These are phyloP conservation scores for Vanrija pseudolonga DNA, from an alignment of 1,284 basidiomycete genomes.

Conservation along the genomic window DNA sequence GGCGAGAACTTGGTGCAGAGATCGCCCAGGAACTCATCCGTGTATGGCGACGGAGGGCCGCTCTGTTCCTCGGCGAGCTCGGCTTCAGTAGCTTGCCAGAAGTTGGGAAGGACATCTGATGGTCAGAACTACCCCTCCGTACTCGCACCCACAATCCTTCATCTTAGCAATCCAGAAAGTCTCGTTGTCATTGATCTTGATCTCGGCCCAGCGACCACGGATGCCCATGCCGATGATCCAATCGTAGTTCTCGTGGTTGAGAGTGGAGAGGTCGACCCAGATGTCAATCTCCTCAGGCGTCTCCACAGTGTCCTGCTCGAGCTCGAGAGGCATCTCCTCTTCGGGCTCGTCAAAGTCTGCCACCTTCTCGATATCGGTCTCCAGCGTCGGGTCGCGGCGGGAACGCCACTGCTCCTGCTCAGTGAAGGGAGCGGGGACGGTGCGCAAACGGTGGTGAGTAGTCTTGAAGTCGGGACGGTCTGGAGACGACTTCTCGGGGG, in stretches of 20 bases:
- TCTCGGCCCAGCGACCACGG: constrained; percentile 38
- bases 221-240: constrained; percentile 32
- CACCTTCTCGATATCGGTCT: not conserved
- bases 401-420: constrained; percentile 28
- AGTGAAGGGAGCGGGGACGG: constrained; percentile 33
- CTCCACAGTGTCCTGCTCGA: constrained; percentile 19
- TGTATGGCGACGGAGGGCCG: constrained; percentile 8
- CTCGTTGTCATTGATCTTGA: constrained; percentile 16
- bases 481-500: constrained; percentile 4
- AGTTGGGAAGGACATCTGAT: constrained; percentile 23
- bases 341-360: constrained; percentile 1
- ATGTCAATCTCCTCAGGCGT: constrained; percentile 24
- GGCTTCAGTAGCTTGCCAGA: constrained; percentile 18
- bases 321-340: constrained; percentile 17
- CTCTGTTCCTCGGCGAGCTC: not conserved
- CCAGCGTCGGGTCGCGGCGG: not conserved
- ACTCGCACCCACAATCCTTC: constrained; percentile 35
- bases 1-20: too few relatives aligned
- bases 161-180: constrained; percentile 40
- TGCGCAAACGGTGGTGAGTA: constrained; percentile 23
- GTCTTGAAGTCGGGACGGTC: constrained; percentile 11
- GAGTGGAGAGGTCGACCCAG: constrained; percentile 21
- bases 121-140: constrained; percentile 1
- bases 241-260: not conserved
- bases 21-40: not conserved